A percentile compares a stretch with the other conserved stretches of the same genome.
These are phyloP conservation scores for Juglanconis sp. DNA, from an alignment of 2,329 filamentous ascomycete species.

Conservation along the genomic window DNA sequence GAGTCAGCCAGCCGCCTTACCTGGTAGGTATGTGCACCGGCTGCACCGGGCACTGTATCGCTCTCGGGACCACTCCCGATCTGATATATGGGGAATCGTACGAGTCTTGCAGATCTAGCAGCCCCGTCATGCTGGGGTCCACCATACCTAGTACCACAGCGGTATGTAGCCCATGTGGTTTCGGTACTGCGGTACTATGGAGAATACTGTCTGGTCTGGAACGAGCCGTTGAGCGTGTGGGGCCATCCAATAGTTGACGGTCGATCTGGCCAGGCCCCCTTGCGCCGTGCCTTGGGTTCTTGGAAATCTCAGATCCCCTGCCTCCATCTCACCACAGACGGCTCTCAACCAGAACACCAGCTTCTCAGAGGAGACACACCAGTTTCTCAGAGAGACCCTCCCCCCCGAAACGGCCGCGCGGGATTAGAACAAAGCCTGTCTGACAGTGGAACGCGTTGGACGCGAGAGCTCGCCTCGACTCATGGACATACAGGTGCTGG, in stretches of 20 bases:
- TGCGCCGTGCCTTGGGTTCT: neutral
- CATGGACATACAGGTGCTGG: neutral
- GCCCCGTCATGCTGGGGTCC: neutral
- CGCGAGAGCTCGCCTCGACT: neutral
- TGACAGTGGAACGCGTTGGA: neutral
- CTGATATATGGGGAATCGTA: conserved; percentile 5
- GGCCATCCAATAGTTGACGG: neutral
- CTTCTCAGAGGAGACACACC: neutral
- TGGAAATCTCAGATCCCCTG: neutral
- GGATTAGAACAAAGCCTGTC: neutral
- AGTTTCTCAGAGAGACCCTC: neutral
- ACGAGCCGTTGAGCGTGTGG: too few relatives aligned
- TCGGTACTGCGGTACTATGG: neutral
- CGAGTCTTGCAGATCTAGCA: conserved; percentile 11
- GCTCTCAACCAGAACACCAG: neutral
- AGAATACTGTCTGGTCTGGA: neutral
- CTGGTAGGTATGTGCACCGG: too few relatives aligned
- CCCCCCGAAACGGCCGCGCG: too few relatives aligned
- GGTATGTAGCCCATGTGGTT: neutral
- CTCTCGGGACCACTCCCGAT: conserved; percentile 3
- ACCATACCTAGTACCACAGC: neutral
- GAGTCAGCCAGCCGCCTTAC: too few relatives aligned
- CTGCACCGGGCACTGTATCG: neutral
- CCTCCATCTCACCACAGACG: neutral
- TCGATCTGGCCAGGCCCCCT: neutral